Percentiles rank a stretch among this genome's conserved stretches.
These are phyloP conservation scores for Papilionanthe hybrid DNA, from an alignment of 116 monocot genomes.

Conservation along the genomic window DNA sequence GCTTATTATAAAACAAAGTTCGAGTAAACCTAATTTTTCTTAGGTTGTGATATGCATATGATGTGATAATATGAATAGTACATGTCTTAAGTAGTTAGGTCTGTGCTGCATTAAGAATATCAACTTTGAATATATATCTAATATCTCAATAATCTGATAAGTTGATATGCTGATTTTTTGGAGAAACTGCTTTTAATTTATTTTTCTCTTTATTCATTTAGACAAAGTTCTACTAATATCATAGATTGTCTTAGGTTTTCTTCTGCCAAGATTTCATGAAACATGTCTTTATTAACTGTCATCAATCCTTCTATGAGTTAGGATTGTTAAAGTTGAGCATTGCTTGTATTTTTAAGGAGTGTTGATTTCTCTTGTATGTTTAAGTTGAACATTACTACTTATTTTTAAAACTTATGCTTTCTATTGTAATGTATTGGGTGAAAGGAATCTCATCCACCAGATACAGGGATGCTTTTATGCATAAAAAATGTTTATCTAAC, in stretches of 20 bases:
- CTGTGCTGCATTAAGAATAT: too few species aligned
- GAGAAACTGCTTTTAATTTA: too few species aligned
- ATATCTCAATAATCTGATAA: too few species aligned
- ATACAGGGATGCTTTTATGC: neutral
- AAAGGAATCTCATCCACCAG: neutral
- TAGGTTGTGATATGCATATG: too few species aligned
- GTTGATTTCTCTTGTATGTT: neutral
- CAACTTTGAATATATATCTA: too few species aligned
- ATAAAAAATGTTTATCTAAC: neutral
- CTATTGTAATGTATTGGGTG: neutral
- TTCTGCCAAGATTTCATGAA: neutral
- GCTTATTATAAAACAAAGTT: neutral
- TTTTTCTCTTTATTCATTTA: too few species aligned
- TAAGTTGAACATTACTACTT: neutral
- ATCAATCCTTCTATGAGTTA: neutral
- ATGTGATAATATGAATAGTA: too few species aligned
- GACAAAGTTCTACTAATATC: too few species aligned
- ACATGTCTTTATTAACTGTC: neutral
- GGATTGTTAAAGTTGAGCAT: neutral
- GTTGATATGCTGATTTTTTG: too few species aligned
- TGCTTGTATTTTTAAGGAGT: neutral
- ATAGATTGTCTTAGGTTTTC: neutral
- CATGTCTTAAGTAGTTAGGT: too few species aligned
- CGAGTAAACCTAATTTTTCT: neutral
- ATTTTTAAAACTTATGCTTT: neutral